Conservation (phyloP, 805 yeast genomes). For the Metschnikowia drakensbergensis region DNA sequence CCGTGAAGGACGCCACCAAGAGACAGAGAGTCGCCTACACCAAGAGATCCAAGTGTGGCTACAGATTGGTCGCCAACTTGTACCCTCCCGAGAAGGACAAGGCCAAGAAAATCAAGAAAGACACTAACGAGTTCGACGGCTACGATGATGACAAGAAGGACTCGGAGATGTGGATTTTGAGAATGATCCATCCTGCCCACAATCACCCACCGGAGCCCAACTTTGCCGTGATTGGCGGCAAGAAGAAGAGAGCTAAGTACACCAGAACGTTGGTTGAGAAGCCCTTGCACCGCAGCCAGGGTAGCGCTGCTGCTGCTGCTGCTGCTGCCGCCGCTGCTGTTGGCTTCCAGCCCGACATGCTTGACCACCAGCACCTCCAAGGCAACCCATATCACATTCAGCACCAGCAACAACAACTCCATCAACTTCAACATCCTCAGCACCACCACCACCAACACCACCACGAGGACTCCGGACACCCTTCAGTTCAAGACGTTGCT, state of each 20-base stretch:
- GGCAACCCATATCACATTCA: constrained; percentile 19
- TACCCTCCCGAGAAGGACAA: constrained; percentile 44
- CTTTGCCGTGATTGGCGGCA: constrained; percentile 22
- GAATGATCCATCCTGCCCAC: constrained; percentile 45
- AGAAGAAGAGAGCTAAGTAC: constrained; percentile 38
- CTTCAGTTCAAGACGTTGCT: constrained; percentile 39
- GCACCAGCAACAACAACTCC: constrained; percentile 24
- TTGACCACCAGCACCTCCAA: constrained; percentile 23
- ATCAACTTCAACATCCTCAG: constrained; percentile 18
- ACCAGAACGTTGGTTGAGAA: constrained; percentile 43
- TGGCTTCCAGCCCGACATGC: constrained; percentile 23
- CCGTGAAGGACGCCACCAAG: constrained; percentile 43
- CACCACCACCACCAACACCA: constrained; percentile 26
- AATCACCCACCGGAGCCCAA: constrained; percentile 44
- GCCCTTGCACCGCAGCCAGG: constrained; percentile 32
- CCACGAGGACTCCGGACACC: constrained; percentile 23
- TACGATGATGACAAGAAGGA: constrained; percentile 20
- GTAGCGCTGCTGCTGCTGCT: constrained; percentile 22
- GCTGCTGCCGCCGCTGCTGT: constrained; percentile 24
- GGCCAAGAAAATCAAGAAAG: constrained; percentile 29
- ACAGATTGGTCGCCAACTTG: constrained; percentile 35
- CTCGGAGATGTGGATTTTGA: constrained; percentile 43
- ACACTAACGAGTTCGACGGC: constrained; percentile 22
- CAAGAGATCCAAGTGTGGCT: constrained; percentile 45
- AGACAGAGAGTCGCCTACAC: constrained; percentile 47